Conservation (phyloP, 148 eudicot genomes). For the Chenopodium suecicum region DNA sequence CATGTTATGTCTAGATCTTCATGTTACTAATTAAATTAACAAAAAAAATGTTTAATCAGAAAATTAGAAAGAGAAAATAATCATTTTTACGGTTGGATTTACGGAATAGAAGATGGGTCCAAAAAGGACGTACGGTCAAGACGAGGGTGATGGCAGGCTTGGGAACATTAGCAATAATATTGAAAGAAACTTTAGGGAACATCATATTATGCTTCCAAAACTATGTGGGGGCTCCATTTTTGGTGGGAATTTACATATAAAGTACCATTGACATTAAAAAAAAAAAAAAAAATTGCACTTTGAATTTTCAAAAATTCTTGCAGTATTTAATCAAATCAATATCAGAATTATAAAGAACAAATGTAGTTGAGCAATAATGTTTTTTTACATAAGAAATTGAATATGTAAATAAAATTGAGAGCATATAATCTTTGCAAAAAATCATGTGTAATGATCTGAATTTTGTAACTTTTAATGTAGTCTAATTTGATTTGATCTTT, state of each 20-base stretch:
- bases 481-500: too few species aligned
- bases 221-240: conserved; percentile 7
- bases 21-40: too few species aligned
- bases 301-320: background rate
- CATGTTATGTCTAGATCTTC: too few species aligned
- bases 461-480: too few species aligned
- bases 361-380: too few species aligned
- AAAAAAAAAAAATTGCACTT: background rate
- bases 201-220: background rate
- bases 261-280: background rate
- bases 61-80: too few species aligned
- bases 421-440: too few species aligned
- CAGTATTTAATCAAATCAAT: background rate
- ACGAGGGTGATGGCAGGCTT: conserved; percentile 17
- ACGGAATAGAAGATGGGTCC: conserved; percentile 7
- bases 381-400: too few species aligned
- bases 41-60: too few species aligned
- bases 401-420: too few species aligned
- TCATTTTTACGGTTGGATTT: background rate
- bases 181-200: background rate
- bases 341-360: too few species aligned
- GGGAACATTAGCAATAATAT: conserved; percentile 30
- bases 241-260: conserved; percentile 14
- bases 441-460: too few species aligned
- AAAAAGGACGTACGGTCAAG: conserved; percentile 34